phyloP scores from a whole-genome alignment of 2,329 filamentous ascomycete genomes.

The Neofusicoccum sp. region DNA sequence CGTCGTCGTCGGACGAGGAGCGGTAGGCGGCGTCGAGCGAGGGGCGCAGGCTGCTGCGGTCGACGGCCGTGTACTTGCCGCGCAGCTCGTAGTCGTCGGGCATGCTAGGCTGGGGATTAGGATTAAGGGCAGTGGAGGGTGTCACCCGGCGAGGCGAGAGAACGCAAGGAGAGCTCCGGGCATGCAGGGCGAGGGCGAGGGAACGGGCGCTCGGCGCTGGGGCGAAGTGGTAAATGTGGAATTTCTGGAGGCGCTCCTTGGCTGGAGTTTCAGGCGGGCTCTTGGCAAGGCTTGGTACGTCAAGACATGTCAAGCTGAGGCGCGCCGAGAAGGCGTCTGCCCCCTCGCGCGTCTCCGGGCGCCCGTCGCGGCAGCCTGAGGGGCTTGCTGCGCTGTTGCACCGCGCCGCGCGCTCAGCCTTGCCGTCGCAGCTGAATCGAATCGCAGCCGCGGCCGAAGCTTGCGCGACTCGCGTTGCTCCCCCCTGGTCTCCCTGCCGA shows the following conservation, averaged over 20 bases:
- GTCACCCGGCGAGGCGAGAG: slow-evolving; percentile 3
- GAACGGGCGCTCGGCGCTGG: neutral
- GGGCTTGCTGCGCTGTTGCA: neutral
- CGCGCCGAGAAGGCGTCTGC: neutral
- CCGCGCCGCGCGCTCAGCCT: neutral
- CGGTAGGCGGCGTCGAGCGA: slow-evolving; percentile 30
- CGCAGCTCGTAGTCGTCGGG: slow-evolving; percentile 31
- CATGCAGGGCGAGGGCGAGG: neutral
- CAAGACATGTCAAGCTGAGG: slow-evolving; percentile 9
- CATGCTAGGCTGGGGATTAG: neutral
- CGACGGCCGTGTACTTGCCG: slow-evolving; percentile 39
- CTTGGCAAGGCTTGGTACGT: slow-evolving; percentile 12
- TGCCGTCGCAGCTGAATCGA: slow-evolving; percentile 5
- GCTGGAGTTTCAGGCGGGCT: slow-evolving; percentile 1
- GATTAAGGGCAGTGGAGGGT: neutral
- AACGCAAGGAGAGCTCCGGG: neutral
- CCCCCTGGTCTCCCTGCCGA: slow-evolving; percentile 14
- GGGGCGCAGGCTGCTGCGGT: slow-evolving; percentile 32
- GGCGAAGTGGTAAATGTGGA: slow-evolving; percentile 3
- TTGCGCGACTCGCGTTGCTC: neutral
- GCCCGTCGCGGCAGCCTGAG: neutral
- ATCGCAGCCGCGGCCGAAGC: neutral
- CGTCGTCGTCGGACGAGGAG: slow-evolving; percentile 36
- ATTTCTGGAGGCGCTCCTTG: neutral
- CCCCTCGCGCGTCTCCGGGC: neutral